Evolutionary conservation across 2,329 filamentous ascomycete species (phyloP), one percentile per base, ranked within the genome.

Genomic region (Venturia carpophila): DNA sequence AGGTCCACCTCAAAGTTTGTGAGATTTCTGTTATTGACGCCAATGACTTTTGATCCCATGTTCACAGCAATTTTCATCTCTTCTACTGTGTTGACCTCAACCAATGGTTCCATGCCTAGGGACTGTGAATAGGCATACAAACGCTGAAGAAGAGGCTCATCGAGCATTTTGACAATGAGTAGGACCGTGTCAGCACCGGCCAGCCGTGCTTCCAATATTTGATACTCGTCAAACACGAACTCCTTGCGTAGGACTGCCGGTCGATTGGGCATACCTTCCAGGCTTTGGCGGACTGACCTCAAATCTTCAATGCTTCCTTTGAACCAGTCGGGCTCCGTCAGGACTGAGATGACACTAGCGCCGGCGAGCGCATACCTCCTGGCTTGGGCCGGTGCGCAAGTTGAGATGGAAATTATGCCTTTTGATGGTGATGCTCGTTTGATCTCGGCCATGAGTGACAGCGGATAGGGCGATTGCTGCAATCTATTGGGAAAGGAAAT

Each of bases 261-360:
- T 63, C 94, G 84, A 74, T 97, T 95, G 1, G 91, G 88, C 87
- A 99, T 92, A 15, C 89, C 88, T 70, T 92, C 86, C n/a, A 99
- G 79, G 61, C 90, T 92, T 75, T 93, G 90, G 56, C 94, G 86
- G 39, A 97, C 94, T 42, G 88, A 86, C 67, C 90, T 86, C 64
- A 99, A 79, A 74, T 99, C 94, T 66, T 99, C 93, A 67, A 99
- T 92, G 76, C 89, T 96, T 60, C 94, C 94, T 78, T 97, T 97
- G 82, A 99, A 99, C 94, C 94, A 99, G 73, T 97, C 90, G 0
- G 95, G 94, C 77, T 99, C 94, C 0, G 94, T 99, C 60, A 99
- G 83, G n/a, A 99, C 94, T 1, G 94, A 97, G 69, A 99, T 99
- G 47, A 96, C 91, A 74, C 93, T 97, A 60, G 94, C 94, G 17